Conservation (phyloP, 1,139 yeast species). For the Sugiyamaella sp. region DNA sequence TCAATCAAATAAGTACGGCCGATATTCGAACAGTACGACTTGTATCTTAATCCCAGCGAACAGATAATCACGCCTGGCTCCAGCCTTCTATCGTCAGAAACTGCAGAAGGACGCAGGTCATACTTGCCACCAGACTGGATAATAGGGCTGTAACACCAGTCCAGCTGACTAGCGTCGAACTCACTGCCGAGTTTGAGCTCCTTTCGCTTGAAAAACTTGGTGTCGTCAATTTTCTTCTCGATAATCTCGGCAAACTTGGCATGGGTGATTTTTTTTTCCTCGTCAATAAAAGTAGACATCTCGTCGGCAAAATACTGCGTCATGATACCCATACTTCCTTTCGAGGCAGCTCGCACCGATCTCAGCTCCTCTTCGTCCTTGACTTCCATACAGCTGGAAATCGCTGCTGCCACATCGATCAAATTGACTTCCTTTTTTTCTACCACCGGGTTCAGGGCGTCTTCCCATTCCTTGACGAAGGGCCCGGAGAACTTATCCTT, state of each 20-base stretch:
- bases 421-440: slow-evolving; percentile 44
- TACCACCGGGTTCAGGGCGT: slow-evolving; percentile 40
- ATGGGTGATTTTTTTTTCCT: slow-evolving; percentile 77
- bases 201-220: slow-evolving; percentile 60
- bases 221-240: slow-evolving; percentile 80
- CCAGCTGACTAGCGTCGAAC: slow-evolving; percentile 76
- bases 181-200: slow-evolving; percentile 61
- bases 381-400: slow-evolving; percentile 63
- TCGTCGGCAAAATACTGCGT: slow-evolving; percentile 77
- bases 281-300: slow-evolving; percentile 86
- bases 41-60: slow-evolving; percentile 84
- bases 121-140: slow-evolving; percentile 87
- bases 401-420: slow-evolving; percentile 60
- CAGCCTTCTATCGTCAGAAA: slow-evolving; percentile 66
- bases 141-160: slow-evolving; percentile 95
- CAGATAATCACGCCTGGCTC: slow-evolving; percentile 81
- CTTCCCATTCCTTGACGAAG: slow-evolving; percentile 71
- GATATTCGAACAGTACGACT: slow-evolving; percentile 84
- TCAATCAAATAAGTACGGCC: slow-evolving; percentile 90
- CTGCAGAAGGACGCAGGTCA: slow-evolving; percentile 84
- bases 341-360: slow-evolving; percentile 69
- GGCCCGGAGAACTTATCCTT: slow-evolving; percentile 84
- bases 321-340: slow-evolving; percentile 80
- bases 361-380: slow-evolving; percentile 82
- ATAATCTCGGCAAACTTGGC: slow-evolving; percentile 72